Base-by-base conservation (phyloP, 495 filamentous ascomycete genomes). In the Massariosphaeria phaeospora region DNA sequence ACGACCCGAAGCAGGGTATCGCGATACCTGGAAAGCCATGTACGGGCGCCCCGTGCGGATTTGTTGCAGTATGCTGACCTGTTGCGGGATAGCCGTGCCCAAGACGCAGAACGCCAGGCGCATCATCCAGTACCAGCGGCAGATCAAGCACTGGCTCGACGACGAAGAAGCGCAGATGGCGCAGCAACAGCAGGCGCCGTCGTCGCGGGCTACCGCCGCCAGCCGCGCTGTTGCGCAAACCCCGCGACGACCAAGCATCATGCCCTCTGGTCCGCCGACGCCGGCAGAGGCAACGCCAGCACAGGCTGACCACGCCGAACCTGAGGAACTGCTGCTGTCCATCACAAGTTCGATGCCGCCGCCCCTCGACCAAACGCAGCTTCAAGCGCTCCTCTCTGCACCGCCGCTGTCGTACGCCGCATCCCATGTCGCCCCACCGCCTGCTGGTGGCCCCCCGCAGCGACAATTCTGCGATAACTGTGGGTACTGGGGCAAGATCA, bases 401-500 rank as follows among this genome's bases (percentile, higher is more conserved):
- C 85, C 87, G 23, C 85, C 89, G 18, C 70, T 96, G 25, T 82
- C 78, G n/a, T 95, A 95, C 67, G 78, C 80, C 45, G 87, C 85
- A 25, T 83, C 90, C 23, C 75, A 85, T n/a, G 82, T 78, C 0
- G 73, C 70, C 10, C 80, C 81, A 51, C 73, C 79, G 1, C 56
- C 72, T 0, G 62, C 72, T 3, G 64, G 61, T 36, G 61, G 60
- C 44, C 81, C 87, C n/a, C 71, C 75, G 46, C 66, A 64, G 38
- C 75, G 89, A 45, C 65, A 67, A 23, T 96, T 96, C 65, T 96
- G 90, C 71, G 87, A 85, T 64, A 83, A 91, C 45, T 96, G 90
- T 70, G 90, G 90, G 26, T 95, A 93, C 69, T 96, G 91, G 90
- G 90, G 90, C 1, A 77, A 85, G 58, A 85, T 89, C 25, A 80